phyloP scores from a whole-genome alignment of 371 early-diverging fungal species.

The Apophysomyces variabilis region DNA sequence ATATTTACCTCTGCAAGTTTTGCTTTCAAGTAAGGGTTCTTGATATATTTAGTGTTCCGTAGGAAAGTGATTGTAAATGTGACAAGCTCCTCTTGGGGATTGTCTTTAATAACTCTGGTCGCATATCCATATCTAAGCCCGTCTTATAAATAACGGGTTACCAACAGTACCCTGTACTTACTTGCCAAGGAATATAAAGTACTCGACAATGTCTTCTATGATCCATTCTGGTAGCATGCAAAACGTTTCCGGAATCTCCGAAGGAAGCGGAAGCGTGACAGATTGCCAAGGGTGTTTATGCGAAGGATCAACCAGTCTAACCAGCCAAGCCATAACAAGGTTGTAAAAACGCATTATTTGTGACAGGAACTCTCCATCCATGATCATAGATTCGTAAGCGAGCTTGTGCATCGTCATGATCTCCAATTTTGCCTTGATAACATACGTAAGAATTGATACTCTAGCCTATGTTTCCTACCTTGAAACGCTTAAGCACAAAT shows the following conservation, averaged over 20 bases:
- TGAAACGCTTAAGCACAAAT: slow-evolving; percentile 58
- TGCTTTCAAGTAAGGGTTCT: slow-evolving; percentile 94
- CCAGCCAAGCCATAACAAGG: slow-evolving; percentile 81
- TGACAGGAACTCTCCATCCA: slow-evolving; percentile 70
- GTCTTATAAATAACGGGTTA: not conserved
- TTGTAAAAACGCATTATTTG: slow-evolving; percentile 78
- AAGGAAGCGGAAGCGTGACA: slow-evolving; percentile 60
- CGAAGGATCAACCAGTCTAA: slow-evolving; percentile 65
- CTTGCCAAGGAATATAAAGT: slow-evolving; percentile 67
- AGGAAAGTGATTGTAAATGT: slow-evolving; percentile 83
- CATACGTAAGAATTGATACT: not conserved
- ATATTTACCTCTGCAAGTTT: slow-evolving; percentile 53
- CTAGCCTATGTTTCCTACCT: slow-evolving; percentile 24
- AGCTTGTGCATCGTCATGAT: slow-evolving; percentile 67
- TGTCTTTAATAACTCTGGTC: slow-evolving; percentile 57
- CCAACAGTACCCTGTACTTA: slow-evolving; percentile 30
- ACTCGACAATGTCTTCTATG: slow-evolving; percentile 85
- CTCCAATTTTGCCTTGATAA: slow-evolving; percentile 47
- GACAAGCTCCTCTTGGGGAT: slow-evolving; percentile 73
- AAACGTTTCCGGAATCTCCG: slow-evolving; percentile 61
- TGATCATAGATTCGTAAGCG: slow-evolving; percentile 76
- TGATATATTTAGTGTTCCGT: slow-evolving; percentile 75
- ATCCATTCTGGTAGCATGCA: slow-evolving; percentile 92
- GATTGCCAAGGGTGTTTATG: slow-evolving; percentile 58
- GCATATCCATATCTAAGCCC: slow-evolving; percentile 58